phyloP scores from a whole-genome alignment of 106 monocot genomes.

The Dendrobium huoshanense region DNA sequence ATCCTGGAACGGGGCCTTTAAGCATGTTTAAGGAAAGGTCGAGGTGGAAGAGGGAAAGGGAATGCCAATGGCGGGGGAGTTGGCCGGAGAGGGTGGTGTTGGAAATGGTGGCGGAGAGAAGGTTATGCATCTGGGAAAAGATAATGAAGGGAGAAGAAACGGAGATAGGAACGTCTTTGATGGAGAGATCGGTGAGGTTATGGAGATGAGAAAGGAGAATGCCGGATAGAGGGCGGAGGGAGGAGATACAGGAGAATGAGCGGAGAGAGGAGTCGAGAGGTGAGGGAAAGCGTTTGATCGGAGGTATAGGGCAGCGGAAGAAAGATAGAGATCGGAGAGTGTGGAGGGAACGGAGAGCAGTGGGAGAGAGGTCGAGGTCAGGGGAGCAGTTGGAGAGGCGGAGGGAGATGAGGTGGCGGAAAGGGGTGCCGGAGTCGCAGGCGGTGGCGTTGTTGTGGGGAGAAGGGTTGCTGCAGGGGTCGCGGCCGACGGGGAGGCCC shows the following conservation, averaged over 20 bases:
- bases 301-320: slow-evolving; percentile 9
- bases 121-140: slow-evolving; percentile 56
- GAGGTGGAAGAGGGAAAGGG: slow-evolving; percentile 45
- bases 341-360: slow-evolving; percentile 48
- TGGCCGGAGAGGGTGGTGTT: slow-evolving; percentile 55
- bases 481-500: slow-evolving; percentile 27
- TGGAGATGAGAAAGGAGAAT: slow-evolving; percentile 53
- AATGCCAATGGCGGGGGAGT: slow-evolving; percentile 74
- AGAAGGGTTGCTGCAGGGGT: slow-evolving; percentile 52
- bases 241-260: slow-evolving; percentile 41
- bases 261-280: slow-evolving; percentile 21
- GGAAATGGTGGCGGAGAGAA: slow-evolving; percentile 50
- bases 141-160: slow-evolving; percentile 37
- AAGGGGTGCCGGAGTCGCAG: slow-evolving; percentile 51
- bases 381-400: slow-evolving; percentile 66
- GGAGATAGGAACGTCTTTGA: slow-evolving; percentile 46
- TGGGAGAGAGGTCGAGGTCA: slow-evolving; percentile 43
- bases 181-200: slow-evolving; percentile 63
- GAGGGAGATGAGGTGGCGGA: slow-evolving; percentile 54
- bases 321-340: slow-evolving; percentile 44
- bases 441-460: slow-evolving; percentile 42
- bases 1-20: slow-evolving; percentile 9
- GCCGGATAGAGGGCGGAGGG: slow-evolving; percentile 40
- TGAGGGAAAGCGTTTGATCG: not conserved
- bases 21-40: slow-evolving; percentile 10